Evolutionary conservation across 768 basidiomycete species (phyloP), one percentile per base, ranked within the genome.

Genomic region (Mycena amicta): DNA sequence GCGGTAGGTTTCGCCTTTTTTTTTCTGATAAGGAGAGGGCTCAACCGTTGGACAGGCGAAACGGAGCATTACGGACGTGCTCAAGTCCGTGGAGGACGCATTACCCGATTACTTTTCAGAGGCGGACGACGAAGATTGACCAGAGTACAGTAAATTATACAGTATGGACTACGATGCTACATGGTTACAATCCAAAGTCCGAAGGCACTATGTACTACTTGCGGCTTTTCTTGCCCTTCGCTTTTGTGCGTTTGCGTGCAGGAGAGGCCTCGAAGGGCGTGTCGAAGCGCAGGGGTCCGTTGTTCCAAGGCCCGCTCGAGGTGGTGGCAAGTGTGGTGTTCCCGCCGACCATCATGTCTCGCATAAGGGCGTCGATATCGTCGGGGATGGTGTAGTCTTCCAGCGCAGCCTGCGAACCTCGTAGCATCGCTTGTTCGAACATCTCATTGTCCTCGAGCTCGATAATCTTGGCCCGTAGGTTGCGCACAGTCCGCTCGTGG

Each of bases 61-160:
- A 68, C 79, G 79, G 63, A 77, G 78, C 46, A 83, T 90, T 46
- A 69, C 71, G 23, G 86, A 85, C 43, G 72, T 79, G 53, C 76
- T 88, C 39, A 86, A 78, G 68, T 72, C 73, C 13, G 77, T 88
- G 13, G 85, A 84, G 62, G 83, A 87, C 23, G 78, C 75, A 2
- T 67, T 90, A 40, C 80, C 87, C 0, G 86, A 89, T 60, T 88
- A 82, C 68, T 90, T 90, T 66, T 74, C 74, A 4, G 78, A 78
- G 56, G 67, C 63, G 56, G 60, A 61, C n/a, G 57, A 62, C 27
- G 60, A 63, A 37, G 33, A 18, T 37, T 37, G 18, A n/a, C n/a
- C n/a, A n/a, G n/a, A n/a, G n/a, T n/a, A n/a, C 8, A 37, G 33
- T 8, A 37, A 18, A 18, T 43, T 22, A 43, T 22, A 43, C 13